Conservation (phyloP, 2,329 filamentous ascomycete genomes). For the Fusarium nygamai region DNA sequence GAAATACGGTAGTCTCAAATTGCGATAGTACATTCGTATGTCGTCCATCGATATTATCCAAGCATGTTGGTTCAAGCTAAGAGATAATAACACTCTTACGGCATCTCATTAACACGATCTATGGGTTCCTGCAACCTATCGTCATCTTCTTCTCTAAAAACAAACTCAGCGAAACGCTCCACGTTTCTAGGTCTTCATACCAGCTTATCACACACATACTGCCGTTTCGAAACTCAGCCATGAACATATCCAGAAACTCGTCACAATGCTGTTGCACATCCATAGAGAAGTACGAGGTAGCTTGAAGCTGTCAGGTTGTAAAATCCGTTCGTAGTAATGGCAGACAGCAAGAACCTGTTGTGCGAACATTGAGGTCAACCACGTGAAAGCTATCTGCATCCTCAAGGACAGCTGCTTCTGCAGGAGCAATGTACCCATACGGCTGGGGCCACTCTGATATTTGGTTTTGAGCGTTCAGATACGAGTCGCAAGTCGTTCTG, state of each 20-base stretch:
- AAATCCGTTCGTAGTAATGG: constrained; percentile 46
- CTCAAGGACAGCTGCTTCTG: constrained; percentile 48
- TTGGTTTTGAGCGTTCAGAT: constrained; percentile 39
- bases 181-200: constrained; percentile 45
- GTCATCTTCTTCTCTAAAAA: constrained; percentile 44
- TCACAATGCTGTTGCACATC: constrained; percentile 30
- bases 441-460: constrained; percentile 43
- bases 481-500: constrained; percentile 44
- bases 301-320: constrained; percentile 38
- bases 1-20: neutral
- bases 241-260: constrained; percentile 43
- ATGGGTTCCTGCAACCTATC: constrained; percentile 33
- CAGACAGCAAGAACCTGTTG: constrained; percentile 45
- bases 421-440: constrained; percentile 47
- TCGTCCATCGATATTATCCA: neutral
- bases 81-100: constrained; percentile 47
- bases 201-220: constrained; percentile 47
- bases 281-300: constrained; percentile 46
- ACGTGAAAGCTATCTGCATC: constrained; percentile 38
- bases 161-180: constrained; percentile 44
- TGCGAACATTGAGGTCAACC: constrained; percentile 50
- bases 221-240: constrained; percentile 38
- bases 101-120: constrained; percentile 39
- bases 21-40: neutral
- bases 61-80: neutral